Evolutionary conservation across 176 grass and related monocot species (phyloP), one percentile per base, ranked within the genome.

Genomic region (Avena eriantha): DNA sequence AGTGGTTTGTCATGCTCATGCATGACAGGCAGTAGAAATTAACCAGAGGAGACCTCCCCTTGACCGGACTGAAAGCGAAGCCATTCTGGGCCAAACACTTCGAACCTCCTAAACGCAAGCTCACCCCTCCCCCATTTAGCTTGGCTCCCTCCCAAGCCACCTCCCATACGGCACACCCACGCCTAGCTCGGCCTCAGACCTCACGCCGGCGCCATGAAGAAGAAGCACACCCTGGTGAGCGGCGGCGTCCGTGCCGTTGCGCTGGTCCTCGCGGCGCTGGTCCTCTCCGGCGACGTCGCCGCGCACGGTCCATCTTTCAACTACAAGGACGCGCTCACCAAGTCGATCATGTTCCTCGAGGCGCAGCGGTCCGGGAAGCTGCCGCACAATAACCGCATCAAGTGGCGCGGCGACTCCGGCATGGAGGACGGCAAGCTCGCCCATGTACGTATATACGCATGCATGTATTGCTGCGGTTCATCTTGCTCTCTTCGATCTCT

Each of bases 291-390:
- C 79, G 83, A 83, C 59, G 73, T 82, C 60, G 85, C 17, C 19
- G 50, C 54, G 16, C 54, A 56, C 54, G 51, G 51, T 21, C 19
- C 54, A 18, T 56, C 54, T 5, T 56, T 89, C 74, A 46, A 96
- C 89, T 99, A 99, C 87, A 91, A 89, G 83, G 97, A 96, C 15
- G 97, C 97, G 22, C 89, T 99, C 4, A 87, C 85, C 47, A 99
- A 94, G 88, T 86, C 94, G 23, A 93, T 99, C 86, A 69, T 96
- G 47, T 99, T 99, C 82, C 97, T 96, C 54, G 97, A 99, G 87
- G 97, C 94, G 47, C 97, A 99, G 76, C 82, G 94, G 41, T 99
- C 97, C 26, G 97, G 97, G 46, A 96, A 96, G 92, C 92, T 99
- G 39, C 94, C 94, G 10, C 82, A 29, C 21, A 88, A 90, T 73